Conservation (phyloP, 73 alveolate species). For the Blepharisma stoltei region DNA sequence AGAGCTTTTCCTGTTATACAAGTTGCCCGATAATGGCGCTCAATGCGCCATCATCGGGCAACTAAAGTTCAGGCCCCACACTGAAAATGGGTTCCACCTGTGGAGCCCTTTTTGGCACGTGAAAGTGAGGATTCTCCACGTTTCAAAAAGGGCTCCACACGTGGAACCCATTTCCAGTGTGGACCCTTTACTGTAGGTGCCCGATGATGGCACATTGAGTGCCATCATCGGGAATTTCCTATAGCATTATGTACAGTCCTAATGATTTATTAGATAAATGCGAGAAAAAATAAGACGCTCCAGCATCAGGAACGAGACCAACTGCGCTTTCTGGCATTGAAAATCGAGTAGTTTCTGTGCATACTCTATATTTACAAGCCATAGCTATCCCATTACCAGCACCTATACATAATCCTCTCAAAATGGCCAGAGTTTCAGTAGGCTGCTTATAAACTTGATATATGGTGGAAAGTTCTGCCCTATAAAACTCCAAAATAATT, state of each 20-base stretch:
- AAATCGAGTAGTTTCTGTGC: conserved; percentile 29
- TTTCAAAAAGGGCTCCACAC: too few relatives aligned
- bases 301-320: conserved; percentile 31
- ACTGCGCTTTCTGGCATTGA: conserved; percentile 35
- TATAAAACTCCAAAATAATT: background rate
- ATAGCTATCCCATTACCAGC: conserved; percentile 32
- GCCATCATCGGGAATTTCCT: too few relatives aligned
- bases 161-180: too few relatives aligned
- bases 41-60: too few relatives aligned
- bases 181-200: too few relatives aligned
- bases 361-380: background rate
- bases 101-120: too few relatives aligned
- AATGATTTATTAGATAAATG: conserved; percentile 1
- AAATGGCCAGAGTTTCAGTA: background rate
- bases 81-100: too few relatives aligned
- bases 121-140: too few relatives aligned
- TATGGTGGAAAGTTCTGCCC: background rate
- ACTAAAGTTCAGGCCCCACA: too few relatives aligned
- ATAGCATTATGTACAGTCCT: background rate
- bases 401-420: conserved; percentile 32
- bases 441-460: background rate
- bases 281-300: conserved; percentile 19
- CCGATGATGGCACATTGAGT: too few relatives aligned
- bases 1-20: background rate
- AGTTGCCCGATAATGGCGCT: too few relatives aligned